A percentile compares a stretch with the other conserved stretches of the same genome.
Evolutionary conservation across 192 early-diverging fungal species (phyloP).

Genomic region (Paraglomus occultum): DNA sequence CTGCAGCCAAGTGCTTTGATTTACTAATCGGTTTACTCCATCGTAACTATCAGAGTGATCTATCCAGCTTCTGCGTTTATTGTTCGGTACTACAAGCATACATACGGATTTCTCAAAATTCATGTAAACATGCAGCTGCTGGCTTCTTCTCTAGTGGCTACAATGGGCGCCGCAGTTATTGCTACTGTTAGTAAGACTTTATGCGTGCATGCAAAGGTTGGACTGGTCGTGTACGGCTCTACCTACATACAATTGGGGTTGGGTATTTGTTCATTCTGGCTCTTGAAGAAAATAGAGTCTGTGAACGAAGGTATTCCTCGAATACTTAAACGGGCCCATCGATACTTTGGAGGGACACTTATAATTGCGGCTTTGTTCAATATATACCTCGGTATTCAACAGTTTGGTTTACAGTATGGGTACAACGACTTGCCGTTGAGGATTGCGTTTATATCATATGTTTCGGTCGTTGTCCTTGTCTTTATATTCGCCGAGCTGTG

Average conservation of each 20-base stretch:
- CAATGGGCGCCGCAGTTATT: conserved; percentile 27
- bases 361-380: conserved; percentile 16
- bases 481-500: not conserved
- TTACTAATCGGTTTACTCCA: not conserved
- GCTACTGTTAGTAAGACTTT: conserved; percentile 1
- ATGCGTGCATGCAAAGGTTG: conserved; percentile 11
- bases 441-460: not conserved
- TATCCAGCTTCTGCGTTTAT: conserved; percentile 23
- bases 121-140: conserved; percentile 20
- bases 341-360: not conserved
- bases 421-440: not conserved
- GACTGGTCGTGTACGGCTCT: conserved; percentile 4
- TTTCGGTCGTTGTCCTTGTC: not conserved
- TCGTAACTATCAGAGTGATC: not conserved
- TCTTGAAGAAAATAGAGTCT: not conserved
- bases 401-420: not conserved
- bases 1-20: too few species aligned
- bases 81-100: conserved; percentile 25
- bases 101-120: conserved; percentile 18
- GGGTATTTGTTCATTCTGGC: conserved; percentile 11
- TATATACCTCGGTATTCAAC: conserved; percentile 2
- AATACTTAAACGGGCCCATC: conserved; percentile 19
- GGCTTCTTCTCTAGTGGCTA: conserved; percentile 12
- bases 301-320: conserved; percentile 18
- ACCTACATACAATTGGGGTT: conserved; percentile 24